Evolutionary conservation across 768 basidiomycete species (phyloP).

Genomic region (Rubroboletus pulcherrimus): DNA sequence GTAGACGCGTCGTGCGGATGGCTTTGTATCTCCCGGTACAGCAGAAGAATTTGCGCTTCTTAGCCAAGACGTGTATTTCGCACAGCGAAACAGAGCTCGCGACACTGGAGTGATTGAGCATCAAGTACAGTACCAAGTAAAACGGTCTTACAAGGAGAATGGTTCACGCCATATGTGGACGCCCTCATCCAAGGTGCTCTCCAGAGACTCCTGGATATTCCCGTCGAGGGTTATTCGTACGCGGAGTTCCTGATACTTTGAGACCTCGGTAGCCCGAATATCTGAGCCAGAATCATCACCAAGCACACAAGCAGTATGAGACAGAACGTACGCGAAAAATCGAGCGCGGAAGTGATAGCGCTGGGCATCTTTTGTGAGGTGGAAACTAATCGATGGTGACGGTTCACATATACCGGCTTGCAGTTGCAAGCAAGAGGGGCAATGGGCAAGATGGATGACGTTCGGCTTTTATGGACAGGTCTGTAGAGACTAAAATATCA

Average conservation of each 20-base stretch:
- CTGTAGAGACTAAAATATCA: slow-evolving; percentile 24
- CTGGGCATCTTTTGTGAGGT: slow-evolving; percentile 16
- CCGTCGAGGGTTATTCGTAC: slow-evolving; percentile 27
- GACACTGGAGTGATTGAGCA: slow-evolving; percentile 16
- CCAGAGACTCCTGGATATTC: slow-evolving; percentile 27
- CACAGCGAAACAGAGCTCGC: slow-evolving; percentile 23
- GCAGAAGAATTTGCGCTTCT: slow-evolving; percentile 28
- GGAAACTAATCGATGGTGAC: slow-evolving; percentile 8
- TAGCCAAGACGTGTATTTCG: slow-evolving; percentile 26
- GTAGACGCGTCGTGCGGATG: slow-evolving; percentile 29
- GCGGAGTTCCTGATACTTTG: slow-evolving; percentile 25
- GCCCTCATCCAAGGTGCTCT: slow-evolving; percentile 23
- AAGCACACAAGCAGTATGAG: background rate
- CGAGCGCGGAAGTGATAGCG: slow-evolving; percentile 15
- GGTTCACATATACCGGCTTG: slow-evolving; percentile 24
- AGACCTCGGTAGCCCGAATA: slow-evolving; percentile 20
- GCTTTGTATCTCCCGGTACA: slow-evolving; percentile 26
- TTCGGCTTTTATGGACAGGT: slow-evolving; percentile 23
- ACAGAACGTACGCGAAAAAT: slow-evolving; percentile 24
- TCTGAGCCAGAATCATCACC: slow-evolving; percentile 11
- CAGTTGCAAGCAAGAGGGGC: slow-evolving; percentile 28
- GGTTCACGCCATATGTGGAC: slow-evolving; percentile 29
- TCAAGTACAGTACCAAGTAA: background rate
- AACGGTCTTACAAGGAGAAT: slow-evolving; percentile 24
- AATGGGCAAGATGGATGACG: slow-evolving; percentile 29